Base-by-base conservation (phyloP, 805 yeast species). In the Ogataea saltuana region DNA sequence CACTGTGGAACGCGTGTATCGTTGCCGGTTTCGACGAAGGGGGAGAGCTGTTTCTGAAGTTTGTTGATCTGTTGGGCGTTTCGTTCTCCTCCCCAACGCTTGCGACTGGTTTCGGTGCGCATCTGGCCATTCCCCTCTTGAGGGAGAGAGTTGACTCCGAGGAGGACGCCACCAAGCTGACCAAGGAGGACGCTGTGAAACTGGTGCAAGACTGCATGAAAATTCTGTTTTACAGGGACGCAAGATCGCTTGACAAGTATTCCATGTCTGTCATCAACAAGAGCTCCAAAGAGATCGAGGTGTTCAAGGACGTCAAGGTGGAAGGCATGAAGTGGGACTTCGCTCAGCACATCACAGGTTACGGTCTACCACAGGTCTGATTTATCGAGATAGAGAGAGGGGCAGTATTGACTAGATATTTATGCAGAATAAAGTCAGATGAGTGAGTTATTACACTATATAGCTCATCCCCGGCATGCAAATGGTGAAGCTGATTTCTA, bases 21-120 rank as follows among this genome's bases (percentile, higher is more conserved):
- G 97, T 93, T 40, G 97, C 89, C 11, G 99, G 99, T 8, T 74
- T 85, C 54, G 85, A 85, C 61, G 80, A 77, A 50, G 81, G 81
- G 44, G 74, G 70, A 35, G 74, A 78, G 53, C 88, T 93, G 33
- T 86, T 85, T 56, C 73, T 93, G 59, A 81, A 83, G 53, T 90
- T 87, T 60, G 95, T 89, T 34, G 97, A 93, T 64, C 71, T 93
- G 48, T 75, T 90, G 47, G 99, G 99, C 39, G 96, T 89, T 20
- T 78, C 96, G 2, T 93, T 87, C 65, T 75, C 87, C 3, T 76
- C 98, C 0, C 93, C 96, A 22, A 75, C 95, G 2, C 70, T 93
- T 44, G 97, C 97, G 34, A 90, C 98, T 3, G 99, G 99, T 1
- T 91, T 89, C 63, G 99, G 99, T 46, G 85, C 95, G 9, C 90